Percentiles rank a stretch among this genome's conserved stretches.
These are phyloP conservation scores for Microdochium trichocladiopsis DNA, from an alignment of 2,329 filamentous ascomycete genomes.

Conservation along the genomic window DNA sequence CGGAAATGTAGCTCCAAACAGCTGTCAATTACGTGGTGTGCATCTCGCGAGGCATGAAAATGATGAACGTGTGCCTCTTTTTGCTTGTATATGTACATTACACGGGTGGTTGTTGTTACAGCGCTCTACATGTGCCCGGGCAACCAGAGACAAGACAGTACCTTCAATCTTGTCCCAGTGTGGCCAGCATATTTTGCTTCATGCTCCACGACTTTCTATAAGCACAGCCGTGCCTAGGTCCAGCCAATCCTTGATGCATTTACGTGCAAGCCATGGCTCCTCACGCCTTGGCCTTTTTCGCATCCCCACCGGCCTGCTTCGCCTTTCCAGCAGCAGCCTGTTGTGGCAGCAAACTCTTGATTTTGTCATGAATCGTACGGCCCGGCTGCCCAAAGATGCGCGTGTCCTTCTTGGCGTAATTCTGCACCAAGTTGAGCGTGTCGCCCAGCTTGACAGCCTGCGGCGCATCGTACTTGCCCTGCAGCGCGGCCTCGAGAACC, in stretches of 20 bases:
- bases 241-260: no score
- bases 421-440: constrained; percentile 20
- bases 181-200: no score
- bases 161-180: not conserved
- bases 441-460: constrained; percentile 18
- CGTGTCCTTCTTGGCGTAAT: constrained; percentile 26
- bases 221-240: no score
- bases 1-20: no score
- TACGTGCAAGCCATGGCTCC: not conserved
- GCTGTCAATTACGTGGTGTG: no score
- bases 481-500: constrained; percentile 26
- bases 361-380: constrained; percentile 19
- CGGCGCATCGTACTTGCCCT: constrained; percentile 27
- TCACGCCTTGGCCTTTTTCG: not conserved
- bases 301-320: no score
- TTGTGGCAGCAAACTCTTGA: constrained; percentile 17
- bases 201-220: no score
- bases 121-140: not conserved
- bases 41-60: no score
- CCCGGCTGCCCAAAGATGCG: constrained; percentile 18
- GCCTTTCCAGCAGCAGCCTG: not conserved
- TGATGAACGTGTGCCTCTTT: constrained; percentile 2
- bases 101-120: not conserved
- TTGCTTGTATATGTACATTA: constrained; percentile 1
- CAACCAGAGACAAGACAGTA: not conserved